Percentiles rank a stretch among this genome's conserved stretches.
Conservation (phyloP, 2,329 filamentous ascomycete genomes). For the Neonectria coccinea region DNA sequence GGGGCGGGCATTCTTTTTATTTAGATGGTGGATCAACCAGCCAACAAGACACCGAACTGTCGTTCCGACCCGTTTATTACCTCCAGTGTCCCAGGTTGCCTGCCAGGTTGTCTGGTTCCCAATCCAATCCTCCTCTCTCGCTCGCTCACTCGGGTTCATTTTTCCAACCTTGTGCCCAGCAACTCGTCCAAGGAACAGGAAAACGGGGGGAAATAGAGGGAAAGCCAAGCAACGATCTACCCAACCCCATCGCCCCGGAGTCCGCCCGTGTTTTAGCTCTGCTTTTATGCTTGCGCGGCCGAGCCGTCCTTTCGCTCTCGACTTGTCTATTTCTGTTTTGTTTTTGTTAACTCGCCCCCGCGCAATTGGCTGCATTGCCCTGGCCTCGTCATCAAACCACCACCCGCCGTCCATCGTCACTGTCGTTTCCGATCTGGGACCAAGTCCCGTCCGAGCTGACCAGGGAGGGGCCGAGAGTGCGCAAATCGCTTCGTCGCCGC, state of each 20-base stretch:
- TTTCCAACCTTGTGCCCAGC: not conserved
- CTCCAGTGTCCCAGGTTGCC: not conserved
- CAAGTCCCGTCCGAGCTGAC: constrained; percentile 1
- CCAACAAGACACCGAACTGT: not conserved
- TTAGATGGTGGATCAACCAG: constrained; percentile 7
- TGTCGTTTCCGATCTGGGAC: constrained; percentile 17
- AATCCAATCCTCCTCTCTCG: not conserved
- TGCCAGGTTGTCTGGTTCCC: not conserved
- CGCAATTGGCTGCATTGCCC: constrained; percentile 1
- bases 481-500: not conserved
- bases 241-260: not conserved
- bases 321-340: not conserved
- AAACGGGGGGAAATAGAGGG: not conserved
- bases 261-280: not conserved
- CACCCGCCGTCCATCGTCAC: not conserved
- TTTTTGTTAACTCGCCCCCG: not conserved
- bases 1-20: not conserved
- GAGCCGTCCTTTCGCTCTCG: constrained; percentile 7
- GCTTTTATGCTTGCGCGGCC: constrained; percentile 8
- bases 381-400: constrained; percentile 13
- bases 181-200: not conserved
- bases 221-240: not conserved
- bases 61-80: not conserved
- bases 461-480: not conserved
- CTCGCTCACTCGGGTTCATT: not conserved